Percentiles rank a stretch among this genome's conserved stretches.
Conservation (phyloP, 2,329 filamentous ascomycete genomes). For the Piedraia hortae region DNA sequence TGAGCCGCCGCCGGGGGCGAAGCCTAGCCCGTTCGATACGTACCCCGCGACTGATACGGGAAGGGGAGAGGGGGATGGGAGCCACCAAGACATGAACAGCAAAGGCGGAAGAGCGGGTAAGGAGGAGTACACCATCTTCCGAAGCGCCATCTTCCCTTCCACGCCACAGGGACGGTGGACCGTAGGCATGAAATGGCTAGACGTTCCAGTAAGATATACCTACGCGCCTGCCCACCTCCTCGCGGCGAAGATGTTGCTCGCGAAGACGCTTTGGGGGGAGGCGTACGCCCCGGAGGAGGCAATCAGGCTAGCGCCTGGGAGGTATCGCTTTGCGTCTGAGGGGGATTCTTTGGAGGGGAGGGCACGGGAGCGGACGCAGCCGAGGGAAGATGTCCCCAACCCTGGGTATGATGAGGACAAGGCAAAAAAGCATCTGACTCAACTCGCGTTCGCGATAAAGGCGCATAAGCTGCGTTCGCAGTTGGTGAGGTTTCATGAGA, state of each 20-base stretch:
- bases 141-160: slow-evolving; percentile 8
- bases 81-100: neutral
- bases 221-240: slow-evolving; percentile 10
- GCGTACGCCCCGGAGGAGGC: slow-evolving; percentile 7
- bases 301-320: slow-evolving; percentile 4
- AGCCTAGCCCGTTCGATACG: slow-evolving; percentile 11
- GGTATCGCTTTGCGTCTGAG: slow-evolving; percentile 8
- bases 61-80: no score
- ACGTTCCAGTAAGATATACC: slow-evolving; percentile 3
- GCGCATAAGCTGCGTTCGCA: slow-evolving; percentile 1
- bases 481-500: neutral
- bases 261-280: slow-evolving; percentile 6
- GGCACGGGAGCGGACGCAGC: slow-evolving; percentile 1
- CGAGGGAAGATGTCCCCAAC: slow-evolving; percentile 4
- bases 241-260: slow-evolving; percentile 6
- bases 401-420: slow-evolving; percentile 4
- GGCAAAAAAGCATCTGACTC: slow-evolving; percentile 5
- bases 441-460: slow-evolving; percentile 6
- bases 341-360: slow-evolving; percentile 4
- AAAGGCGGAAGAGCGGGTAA: neutral
- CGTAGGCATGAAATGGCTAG: slow-evolving; percentile 9
- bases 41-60: slow-evolving; percentile 5
- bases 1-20: slow-evolving; percentile 10
- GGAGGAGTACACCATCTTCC: slow-evolving; percentile 5
- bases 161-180: slow-evolving; percentile 5